These are phyloP conservation scores for Colletotrichum tanaceti DNA, from an alignment of 2,329 filamentous ascomycete genomes.

Conservation along the genomic window DNA sequence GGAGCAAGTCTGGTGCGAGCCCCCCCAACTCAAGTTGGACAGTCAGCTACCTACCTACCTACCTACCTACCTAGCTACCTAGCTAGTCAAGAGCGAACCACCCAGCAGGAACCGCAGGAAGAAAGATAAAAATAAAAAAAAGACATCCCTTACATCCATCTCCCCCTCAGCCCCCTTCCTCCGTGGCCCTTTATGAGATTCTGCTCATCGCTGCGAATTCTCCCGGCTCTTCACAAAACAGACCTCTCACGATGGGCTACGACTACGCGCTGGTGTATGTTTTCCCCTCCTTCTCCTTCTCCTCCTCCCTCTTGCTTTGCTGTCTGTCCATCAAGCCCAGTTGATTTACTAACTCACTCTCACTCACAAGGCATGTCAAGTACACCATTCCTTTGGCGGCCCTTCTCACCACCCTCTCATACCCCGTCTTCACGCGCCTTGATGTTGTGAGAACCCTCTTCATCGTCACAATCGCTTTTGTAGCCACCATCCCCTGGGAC, in stretches of 20 bases:
- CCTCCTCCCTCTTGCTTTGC: neutral
- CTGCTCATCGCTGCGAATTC: neutral
- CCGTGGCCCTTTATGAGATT: neutral
- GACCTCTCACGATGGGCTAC: slow-evolving; percentile 60
- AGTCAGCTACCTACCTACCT: too few species aligned
- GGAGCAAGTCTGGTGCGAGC: too few species aligned
- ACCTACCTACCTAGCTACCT: too few species aligned
- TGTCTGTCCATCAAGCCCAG: too few species aligned
- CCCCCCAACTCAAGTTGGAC: neutral
- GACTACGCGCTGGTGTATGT: slow-evolving; percentile 72
- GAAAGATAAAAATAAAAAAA: neutral
- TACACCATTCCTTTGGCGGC: slow-evolving; percentile 75
- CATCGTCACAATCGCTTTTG: slow-evolving; percentile 71
- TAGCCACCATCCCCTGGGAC: slow-evolving; percentile 80
- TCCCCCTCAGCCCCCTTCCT: neutral
- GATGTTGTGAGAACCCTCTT: slow-evolving; percentile 73
- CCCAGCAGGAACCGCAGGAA: neutral
- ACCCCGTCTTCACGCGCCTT: slow-evolving; percentile 70
- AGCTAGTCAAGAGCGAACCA: neutral
- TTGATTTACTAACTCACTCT: neutral
- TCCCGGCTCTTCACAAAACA: neutral
- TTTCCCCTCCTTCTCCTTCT: too few species aligned
- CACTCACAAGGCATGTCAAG: slow-evolving; percentile 65
- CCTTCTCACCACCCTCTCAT: slow-evolving; percentile 68
- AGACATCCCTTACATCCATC: neutral